Evolutionary conservation across 805 yeast genomes (phyloP), one percentile per base, ranked within the genome.

Genomic region (Komagataella kurtzmanii): DNA sequence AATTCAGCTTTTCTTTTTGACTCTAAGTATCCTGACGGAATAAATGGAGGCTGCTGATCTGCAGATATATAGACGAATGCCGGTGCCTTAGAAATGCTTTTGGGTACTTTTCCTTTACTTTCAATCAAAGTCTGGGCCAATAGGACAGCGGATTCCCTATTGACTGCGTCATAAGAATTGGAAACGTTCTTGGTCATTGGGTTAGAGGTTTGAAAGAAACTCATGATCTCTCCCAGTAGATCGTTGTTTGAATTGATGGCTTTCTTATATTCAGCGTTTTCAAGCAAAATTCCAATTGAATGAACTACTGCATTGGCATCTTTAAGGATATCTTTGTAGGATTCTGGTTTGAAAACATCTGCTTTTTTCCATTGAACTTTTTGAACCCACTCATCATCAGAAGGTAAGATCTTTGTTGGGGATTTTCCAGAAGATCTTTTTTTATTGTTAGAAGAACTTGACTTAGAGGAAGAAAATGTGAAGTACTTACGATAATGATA

Each of bases 31-130:
- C 83, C 89, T 0, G 67, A 59, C 1, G 93, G 91, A 5, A 85
- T 67, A 19, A 83, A 65, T 0, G 90, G 88, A 50, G 79, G 76
- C 51, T 83, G 82, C 49, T 72, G 66, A 57, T 87, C 95, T 1
- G 97, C 96, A 0, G 95, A 86, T 1, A 89, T 74, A 59, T 87
- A 89, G 0, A 85, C 88, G 60, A 83, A 83, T 7, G 78, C 66
- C 17, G 36, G 44, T 14, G 40, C 40, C 14, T 30, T 30, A 30
- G 40, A 30, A 30, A 30, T 30, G 40, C 40, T 30, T 30, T 10
- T 30, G n/a, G 49, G 24, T 2, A 52, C 53, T 18, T 55, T 54
- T 46, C 48, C 53, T 54, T 55, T 54, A 17, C 24, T 21, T 44
- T 58, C 63, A 12, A 56, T 55, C n/a, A 79, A 75, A 0, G 83